phyloP scores from a whole-genome alignment of 768 basidiomycete genomes.

The Pilatotrama ljubarskyi region DNA sequence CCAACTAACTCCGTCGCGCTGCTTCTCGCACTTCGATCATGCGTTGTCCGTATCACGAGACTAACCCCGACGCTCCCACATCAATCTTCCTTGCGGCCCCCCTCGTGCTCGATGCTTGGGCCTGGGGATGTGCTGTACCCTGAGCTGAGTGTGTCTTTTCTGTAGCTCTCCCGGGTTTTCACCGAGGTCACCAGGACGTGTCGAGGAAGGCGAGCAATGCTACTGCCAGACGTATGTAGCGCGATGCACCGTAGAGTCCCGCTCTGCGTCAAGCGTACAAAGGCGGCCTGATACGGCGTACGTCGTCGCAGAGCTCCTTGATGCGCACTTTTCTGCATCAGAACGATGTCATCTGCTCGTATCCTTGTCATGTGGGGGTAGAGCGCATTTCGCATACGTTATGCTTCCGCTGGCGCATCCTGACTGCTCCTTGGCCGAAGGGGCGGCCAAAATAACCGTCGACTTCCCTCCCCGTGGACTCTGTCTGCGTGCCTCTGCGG shows the following conservation, averaged over 20 bases:
- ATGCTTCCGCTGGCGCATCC: conserved; percentile 1
- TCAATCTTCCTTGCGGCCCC: conserved; percentile 11
- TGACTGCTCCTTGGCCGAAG: conserved; percentile 1
- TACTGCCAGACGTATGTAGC: conserved; percentile 2
- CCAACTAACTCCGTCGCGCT: conserved; percentile 1
- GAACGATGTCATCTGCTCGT: conserved; percentile 4
- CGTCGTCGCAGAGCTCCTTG: conserved; percentile 1
- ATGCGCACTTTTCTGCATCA: conserved; percentile 12
- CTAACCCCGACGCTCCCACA: conserved; percentile 1
- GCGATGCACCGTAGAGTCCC: background rate
- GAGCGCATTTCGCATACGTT: background rate
- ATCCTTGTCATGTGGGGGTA: conserved; percentile 9
- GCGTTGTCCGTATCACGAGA: conserved; percentile 17
- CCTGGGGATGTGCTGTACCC: background rate
- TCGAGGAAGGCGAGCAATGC: background rate
- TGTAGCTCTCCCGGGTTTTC: conserved; percentile 8
- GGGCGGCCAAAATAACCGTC: conserved; percentile 15
- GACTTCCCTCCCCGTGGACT: background rate
- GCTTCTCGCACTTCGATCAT: conserved; percentile 17
- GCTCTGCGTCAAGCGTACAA: background rate
- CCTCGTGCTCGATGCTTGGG: background rate
- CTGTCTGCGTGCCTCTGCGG: conserved; percentile 5
- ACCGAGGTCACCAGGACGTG: conserved; percentile 9
- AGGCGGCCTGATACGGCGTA: background rate
- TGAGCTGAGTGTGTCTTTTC: background rate